Conservation (phyloP, 441 rosid genomes). For the Aquilaria agallochum region DNA sequence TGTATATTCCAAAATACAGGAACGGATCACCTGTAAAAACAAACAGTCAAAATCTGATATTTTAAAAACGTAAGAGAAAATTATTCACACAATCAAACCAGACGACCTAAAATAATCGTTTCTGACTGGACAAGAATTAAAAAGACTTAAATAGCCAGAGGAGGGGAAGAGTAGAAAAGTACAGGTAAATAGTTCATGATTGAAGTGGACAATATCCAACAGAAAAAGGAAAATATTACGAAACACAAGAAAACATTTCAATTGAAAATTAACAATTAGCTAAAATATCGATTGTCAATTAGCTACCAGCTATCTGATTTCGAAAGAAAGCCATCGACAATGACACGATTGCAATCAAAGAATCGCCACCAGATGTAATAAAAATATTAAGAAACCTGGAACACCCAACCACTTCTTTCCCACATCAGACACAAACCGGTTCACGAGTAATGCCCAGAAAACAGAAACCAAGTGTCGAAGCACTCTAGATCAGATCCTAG, state of each 20-base stretch:
- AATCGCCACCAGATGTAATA: not conserved
- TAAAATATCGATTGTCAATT: conserved; percentile 13
- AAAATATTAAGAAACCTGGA: not conserved
- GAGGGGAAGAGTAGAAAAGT: conserved; percentile 9
- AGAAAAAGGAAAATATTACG: conserved; percentile 15
- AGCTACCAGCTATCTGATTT: conserved; percentile 14
- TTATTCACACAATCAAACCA: conserved; percentile 7
- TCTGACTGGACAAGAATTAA: not conserved
- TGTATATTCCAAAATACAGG: conserved; percentile 9
- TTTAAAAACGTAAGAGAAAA: conserved; percentile 4
- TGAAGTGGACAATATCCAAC: conserved; percentile 20
- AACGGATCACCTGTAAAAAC: conserved; percentile 25
- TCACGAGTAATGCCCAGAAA: no score
- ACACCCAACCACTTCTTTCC: not conserved
- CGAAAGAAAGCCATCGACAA: conserved; percentile 11
- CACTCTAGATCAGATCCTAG: not conserved
- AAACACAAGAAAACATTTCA: conserved; percentile 10
- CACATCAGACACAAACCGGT: no score
- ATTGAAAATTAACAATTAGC: conserved; percentile 6
- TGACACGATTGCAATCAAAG: conserved; percentile 1
- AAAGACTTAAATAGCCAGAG: conserved; percentile 7
- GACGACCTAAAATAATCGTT: no score
- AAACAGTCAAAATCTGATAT: conserved; percentile 20
- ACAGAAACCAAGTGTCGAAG: no score
- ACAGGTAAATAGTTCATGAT: conserved; percentile 17